phyloP scores from a whole-genome alignment of 306 rosid species.

The Sicyos baderoa region DNA sequence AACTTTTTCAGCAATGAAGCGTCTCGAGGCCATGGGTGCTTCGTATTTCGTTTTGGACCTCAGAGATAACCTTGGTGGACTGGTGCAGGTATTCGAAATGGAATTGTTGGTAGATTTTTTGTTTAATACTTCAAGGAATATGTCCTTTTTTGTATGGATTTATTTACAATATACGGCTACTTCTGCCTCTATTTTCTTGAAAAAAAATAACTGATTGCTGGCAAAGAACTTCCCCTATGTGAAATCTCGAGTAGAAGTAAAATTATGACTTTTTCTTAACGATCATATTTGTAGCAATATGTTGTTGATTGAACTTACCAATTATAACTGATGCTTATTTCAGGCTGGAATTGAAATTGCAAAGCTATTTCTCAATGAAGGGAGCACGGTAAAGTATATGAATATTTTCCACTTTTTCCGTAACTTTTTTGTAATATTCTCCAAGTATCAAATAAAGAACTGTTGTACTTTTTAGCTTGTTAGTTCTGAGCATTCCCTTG shows the following conservation, averaged over 20 bases:
- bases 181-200: too few relatives aligned
- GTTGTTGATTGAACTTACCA: conserved; percentile 12
- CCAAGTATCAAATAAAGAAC: conserved; percentile 18
- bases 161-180: background rate
- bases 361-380: conserved; percentile 72
- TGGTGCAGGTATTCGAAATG: conserved; percentile 65
- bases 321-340: conserved; percentile 26
- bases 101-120: background rate
- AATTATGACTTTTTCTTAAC: background rate
- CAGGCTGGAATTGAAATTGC: conserved; percentile 96
- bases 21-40: conserved; percentile 84
- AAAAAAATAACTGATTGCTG: background rate
- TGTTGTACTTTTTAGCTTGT: background rate
- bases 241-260: background rate
- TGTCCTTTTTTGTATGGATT: background rate
- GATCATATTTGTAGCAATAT: background rate
- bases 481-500: background rate
- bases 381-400: conserved; percentile 56
- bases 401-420: background rate
- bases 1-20: conserved; percentile 73
- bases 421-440: background rate
- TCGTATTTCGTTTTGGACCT: conserved; percentile 83
- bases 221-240: background rate
- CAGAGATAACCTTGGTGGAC: conserved; percentile 96
- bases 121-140: background rate